These are phyloP conservation scores for Lactarius hatsudake DNA, from an alignment of 768 basidiomycete species.

Conservation along the genomic window DNA sequence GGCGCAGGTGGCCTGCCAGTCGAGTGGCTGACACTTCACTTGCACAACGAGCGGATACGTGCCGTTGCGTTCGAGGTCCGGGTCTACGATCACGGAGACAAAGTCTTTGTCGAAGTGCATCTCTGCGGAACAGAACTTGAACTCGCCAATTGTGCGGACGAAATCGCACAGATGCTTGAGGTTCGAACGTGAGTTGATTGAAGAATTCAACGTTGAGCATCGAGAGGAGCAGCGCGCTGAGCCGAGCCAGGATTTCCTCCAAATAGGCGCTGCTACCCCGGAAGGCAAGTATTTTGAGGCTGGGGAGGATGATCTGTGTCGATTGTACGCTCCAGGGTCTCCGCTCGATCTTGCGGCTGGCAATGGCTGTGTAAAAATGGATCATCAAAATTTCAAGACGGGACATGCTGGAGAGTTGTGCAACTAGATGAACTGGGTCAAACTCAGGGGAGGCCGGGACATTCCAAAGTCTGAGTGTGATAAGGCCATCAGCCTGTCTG, in stretches of 20 bases:
- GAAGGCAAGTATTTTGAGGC: neutral
- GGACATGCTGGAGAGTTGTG: constrained; percentile 4
- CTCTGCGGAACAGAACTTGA: neutral
- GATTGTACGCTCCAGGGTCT: neutral
- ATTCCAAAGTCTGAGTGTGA: neutral
- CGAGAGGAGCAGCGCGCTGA: neutral
- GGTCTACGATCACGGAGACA: neutral
- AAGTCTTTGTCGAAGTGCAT: neutral
- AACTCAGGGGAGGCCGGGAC: neutral
- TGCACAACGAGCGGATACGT: neutral
- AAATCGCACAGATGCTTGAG: neutral
- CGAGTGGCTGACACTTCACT: neutral
- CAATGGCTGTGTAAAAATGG: neutral
- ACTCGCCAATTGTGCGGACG: too few species aligned
- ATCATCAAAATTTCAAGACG: constrained; percentile 6
- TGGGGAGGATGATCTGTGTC: neutral
- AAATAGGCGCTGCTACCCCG: neutral
- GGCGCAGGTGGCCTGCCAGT: neutral
- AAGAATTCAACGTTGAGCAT: neutral
- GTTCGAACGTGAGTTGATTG: neutral
- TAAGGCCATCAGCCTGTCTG: neutral
- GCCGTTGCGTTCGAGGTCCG: neutral
- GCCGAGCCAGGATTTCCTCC: neutral
- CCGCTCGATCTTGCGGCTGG: neutral
- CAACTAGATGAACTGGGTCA: neutral